Evolutionary conservation across 2,329 filamentous ascomycete genomes (phyloP).

Genomic region (Curvularia hawaiiensis): DNA sequence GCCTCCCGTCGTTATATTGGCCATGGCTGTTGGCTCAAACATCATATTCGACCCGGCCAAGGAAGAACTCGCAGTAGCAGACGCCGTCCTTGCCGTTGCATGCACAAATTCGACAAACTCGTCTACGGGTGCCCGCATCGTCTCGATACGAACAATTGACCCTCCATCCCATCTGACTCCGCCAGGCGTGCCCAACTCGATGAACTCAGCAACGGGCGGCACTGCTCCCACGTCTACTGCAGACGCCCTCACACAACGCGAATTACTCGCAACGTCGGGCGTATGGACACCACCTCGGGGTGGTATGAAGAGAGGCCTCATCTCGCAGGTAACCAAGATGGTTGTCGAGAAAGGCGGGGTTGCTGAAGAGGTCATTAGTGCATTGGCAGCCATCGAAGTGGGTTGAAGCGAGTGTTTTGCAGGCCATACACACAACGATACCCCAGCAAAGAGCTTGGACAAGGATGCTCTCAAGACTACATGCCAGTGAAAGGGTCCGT

Average conservation of each 20-base stretch:
- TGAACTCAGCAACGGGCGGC: slow-evolving; percentile 53
- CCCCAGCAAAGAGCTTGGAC: slow-evolving; percentile 1
- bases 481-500: neutral
- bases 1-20: slow-evolving; percentile 88
- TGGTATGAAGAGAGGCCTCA: slow-evolving; percentile 75
- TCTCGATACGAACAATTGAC: slow-evolving; percentile 56
- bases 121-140: slow-evolving; percentile 40
- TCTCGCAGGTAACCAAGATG: slow-evolving; percentile 76
- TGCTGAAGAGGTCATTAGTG: slow-evolving; percentile 83
- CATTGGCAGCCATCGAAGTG: slow-evolving; percentile 73
- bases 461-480: slow-evolving; percentile 2
- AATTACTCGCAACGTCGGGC: slow-evolving; percentile 64
- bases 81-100: slow-evolving; percentile 85
- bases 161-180: slow-evolving; percentile 56
- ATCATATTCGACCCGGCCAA: slow-evolving; percentile 92
- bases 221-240: slow-evolving; percentile 44
- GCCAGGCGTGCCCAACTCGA: slow-evolving; percentile 54
- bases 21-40: slow-evolving; percentile 83
- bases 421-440: slow-evolving; percentile 3
- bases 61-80: slow-evolving; percentile 92
- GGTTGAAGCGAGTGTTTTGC: slow-evolving; percentile 29
- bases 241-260: slow-evolving; percentile 54
- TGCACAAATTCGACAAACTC: slow-evolving; percentile 55
- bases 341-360: slow-evolving; percentile 79
- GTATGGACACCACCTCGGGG: slow-evolving; percentile 88